These are phyloP conservation scores for Pleodorina starrii DNA, from an alignment of 139 green algal species.

Conservation along the genomic window DNA sequence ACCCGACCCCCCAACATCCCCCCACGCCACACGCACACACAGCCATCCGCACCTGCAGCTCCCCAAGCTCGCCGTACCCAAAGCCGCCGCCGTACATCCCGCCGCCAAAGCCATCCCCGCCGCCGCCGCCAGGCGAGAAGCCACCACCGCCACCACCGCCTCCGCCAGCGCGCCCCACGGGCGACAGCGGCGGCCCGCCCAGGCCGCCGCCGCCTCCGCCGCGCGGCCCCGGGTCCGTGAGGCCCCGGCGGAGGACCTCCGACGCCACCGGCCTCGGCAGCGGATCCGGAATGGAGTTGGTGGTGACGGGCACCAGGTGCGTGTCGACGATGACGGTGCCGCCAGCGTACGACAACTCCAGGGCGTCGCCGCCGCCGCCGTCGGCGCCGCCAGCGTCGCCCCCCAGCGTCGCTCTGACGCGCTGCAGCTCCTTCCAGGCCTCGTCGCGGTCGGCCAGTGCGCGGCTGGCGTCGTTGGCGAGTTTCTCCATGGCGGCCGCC, in stretches of 20 bases:
- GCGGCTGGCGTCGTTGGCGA: slow-evolving; percentile 27
- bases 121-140: too few relatives aligned
- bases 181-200: too few relatives aligned
- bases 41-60: slow-evolving; percentile 22
- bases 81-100: background rate
- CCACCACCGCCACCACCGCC: background rate
- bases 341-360: background rate
- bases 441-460: slow-evolving; percentile 37
- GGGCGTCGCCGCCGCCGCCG: background rate
- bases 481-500: slow-evolving; percentile 39
- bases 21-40: too few relatives aligned
- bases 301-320: slow-evolving; percentile 18
- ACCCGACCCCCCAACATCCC: too few relatives aligned
- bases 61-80: slow-evolving; percentile 8
- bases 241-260: slow-evolving; percentile 19
- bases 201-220: background rate
- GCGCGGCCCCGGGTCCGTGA: slow-evolving; percentile 21
- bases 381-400: background rate
- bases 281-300: slow-evolving; percentile 36
- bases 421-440: slow-evolving; percentile 43
- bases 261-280: slow-evolving; percentile 39
- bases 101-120: background rate
- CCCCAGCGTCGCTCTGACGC: background rate
- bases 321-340: slow-evolving; percentile 33
- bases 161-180: background rate